Evolutionary conservation across 495 filamentous ascomycete species (phyloP), one percentile per base, ranked within the genome.

Genomic region (Podospora bellae-mahoneyi): DNA sequence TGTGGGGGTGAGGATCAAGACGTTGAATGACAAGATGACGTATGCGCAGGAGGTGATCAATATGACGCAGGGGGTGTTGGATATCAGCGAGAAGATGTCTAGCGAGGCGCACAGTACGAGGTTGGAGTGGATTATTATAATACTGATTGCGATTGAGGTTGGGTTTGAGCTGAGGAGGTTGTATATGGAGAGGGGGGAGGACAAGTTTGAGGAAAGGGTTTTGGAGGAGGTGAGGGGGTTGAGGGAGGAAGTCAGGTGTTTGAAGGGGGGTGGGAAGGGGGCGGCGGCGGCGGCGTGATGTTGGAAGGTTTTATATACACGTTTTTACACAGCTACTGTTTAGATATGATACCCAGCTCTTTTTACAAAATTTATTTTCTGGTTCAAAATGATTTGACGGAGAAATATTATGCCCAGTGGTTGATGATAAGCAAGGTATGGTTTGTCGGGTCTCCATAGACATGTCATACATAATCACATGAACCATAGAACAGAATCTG

Each of bases 51-150:
- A 97, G 75, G 97, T 97, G 73, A 94, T 95, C 13, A 91, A 84
- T 69, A 93, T 98, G 15, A 81, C 97, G 18, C 84, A 96, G 66
- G 91, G 97, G 67, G 97, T 97, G 75, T 92, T 95, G 15, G 91
- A 88, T 69, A 93, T 97, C n/a, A 81, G 96, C 23, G 84, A 96
- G 66, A 92, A 97, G 76, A 89, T 91, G 73, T 82, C 96, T 68
- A 97, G 93, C 76, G 94, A 98, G 81, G 90, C 88, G 69, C 92
- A 97, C 77, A 89, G 91, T 10, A 86, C 93, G 16, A 81, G 91
- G 55, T 79, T 99, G n/a, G 95, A 98, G 80, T 96, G 92, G 93
- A 93, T 96, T 75, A 97, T 99, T 72, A 99, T 99, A 73, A 85
- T 90, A 6, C 83, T 99, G 66, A 99, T 99, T 78, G 86, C 91